Evolutionary conservation across 208 protist species (phyloP).

Genomic region (Acanthamoeba royreba): DNA sequence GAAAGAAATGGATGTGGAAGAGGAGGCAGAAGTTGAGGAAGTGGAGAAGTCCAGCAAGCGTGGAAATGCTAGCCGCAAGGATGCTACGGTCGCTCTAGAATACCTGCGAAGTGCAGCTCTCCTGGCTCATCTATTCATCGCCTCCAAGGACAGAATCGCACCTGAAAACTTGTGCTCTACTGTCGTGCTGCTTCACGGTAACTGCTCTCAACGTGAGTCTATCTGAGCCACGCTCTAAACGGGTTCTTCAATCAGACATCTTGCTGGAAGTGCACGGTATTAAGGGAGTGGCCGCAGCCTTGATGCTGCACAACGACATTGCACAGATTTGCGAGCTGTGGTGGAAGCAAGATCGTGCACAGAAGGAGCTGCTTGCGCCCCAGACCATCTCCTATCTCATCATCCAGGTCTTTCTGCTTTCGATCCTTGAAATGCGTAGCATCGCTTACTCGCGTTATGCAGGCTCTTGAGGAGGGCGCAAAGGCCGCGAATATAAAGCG

Average conservation of each 20-base stretch:
- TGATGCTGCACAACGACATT: neutral
- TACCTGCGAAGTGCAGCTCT: neutral
- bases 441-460: no score
- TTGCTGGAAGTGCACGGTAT: neutral
- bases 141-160: neutral
- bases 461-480: neutral
- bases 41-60: neutral
- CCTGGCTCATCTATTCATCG: neutral
- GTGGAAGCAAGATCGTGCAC: constrained; percentile 10
- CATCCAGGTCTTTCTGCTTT: neutral
- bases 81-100: no score
- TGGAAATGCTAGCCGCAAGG: neutral
- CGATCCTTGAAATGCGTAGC: neutral
- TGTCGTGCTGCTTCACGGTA: neutral
- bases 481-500: constrained; percentile 62
- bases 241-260: neutral
- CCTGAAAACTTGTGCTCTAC: neutral
- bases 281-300: neutral
- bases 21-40: neutral
- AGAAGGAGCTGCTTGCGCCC: constrained; percentile 59
- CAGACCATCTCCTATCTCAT: constrained; percentile 71
- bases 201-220: neutral
- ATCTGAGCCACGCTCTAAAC: no score
- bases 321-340: neutral
- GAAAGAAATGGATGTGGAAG: neutral